Conservation (phyloP, 768 basidiomycete genomes). For the Xerocomus potaroensis region DNA sequence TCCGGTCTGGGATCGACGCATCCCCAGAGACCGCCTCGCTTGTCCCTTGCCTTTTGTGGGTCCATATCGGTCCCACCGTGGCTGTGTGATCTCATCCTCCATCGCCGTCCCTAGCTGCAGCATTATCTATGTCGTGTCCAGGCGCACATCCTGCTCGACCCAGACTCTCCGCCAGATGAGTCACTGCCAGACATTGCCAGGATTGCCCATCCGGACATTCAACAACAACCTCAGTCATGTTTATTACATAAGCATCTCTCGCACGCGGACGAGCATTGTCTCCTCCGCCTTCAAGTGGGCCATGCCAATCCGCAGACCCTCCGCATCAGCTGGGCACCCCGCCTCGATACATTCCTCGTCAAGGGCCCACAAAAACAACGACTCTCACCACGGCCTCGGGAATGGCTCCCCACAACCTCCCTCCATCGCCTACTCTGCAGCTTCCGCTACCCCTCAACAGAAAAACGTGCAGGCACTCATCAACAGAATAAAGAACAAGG, state of each 20-base stretch:
- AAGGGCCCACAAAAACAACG: conserved; percentile 58
- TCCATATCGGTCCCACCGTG: conserved; percentile 41
- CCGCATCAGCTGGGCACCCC: conserved; percentile 49
- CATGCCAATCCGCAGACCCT: conserved; percentile 57
- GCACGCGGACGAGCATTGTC: conserved; percentile 19
- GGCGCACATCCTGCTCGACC: too few species aligned
- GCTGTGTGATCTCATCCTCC: conserved; percentile 26
- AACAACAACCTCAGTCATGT: background rate
- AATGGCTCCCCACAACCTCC: conserved; percentile 32
- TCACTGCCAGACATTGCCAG: too few species aligned
- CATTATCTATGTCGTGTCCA: too few species aligned
- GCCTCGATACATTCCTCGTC: conserved; percentile 34
- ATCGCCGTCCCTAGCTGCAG: too few species aligned
- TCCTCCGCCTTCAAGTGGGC: conserved; percentile 20
- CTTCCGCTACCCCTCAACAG: conserved; percentile 61
- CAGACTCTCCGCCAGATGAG: too few species aligned
- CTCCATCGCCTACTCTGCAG: conserved; percentile 35
- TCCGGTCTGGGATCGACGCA: conserved; percentile 17
- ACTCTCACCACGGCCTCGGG: conserved; percentile 47
- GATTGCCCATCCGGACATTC: too few species aligned
- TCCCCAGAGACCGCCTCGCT: background rate
- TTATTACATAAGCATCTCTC: conserved; percentile 25
- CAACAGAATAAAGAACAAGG: conserved; percentile 78
- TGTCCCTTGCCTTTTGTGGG: conserved; percentile 33
- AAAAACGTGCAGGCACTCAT: conserved; percentile 80